Base-by-base conservation (phyloP, 1,284 basidiomycete genomes). In the Polyporus tsugae region DNA sequence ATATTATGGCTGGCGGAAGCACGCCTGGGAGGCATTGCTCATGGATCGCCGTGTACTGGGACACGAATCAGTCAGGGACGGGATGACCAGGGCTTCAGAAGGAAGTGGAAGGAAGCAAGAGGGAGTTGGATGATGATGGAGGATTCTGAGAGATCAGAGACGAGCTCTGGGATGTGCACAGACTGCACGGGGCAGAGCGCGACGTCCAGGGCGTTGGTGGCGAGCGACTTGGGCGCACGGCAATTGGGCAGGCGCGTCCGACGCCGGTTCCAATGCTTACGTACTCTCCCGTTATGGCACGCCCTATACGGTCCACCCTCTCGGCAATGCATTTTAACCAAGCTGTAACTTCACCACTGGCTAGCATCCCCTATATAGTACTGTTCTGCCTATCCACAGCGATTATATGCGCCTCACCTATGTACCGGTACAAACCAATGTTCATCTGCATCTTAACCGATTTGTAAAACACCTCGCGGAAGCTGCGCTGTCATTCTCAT, bases 1-100 rank as follows among this genome's bases (percentile, higher is more conserved):
- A 80, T 73, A 41, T 76, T 70, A 42, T 80, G 79, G 22, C 81
- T 76, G 35, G 84, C 84, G 42, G 84, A 86, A n/a, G 83, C 78
- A 73, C 86, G 84, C 74, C 84, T 84, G 66, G 76, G 75, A 62
- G 84, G 84, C 81, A 84, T 83, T 70, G 73, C 73, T 70, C 71
- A 71, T 72, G 36, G 33, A 17, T 38, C 58, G 38, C 36, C 61
- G 60, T 57, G 57, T 63, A n/a, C 22, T 25, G 10, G 52, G 39
- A 63, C 52, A 49, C 36, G 38, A 41, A 63, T 57, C 49, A 57
- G 62, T 52, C 19, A 29, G 36, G 25, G 49, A 55, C 29, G 52
- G 7, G 22, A n/a, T 33, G 25, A 38, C 65, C 39, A 22, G 61
- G 60, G 49, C 49, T 60, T 22, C 44, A 59, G 67, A 61, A 63